Base-by-base conservation (phyloP, 768 basidiomycete genomes). In the Lactarius sp. region DNA sequence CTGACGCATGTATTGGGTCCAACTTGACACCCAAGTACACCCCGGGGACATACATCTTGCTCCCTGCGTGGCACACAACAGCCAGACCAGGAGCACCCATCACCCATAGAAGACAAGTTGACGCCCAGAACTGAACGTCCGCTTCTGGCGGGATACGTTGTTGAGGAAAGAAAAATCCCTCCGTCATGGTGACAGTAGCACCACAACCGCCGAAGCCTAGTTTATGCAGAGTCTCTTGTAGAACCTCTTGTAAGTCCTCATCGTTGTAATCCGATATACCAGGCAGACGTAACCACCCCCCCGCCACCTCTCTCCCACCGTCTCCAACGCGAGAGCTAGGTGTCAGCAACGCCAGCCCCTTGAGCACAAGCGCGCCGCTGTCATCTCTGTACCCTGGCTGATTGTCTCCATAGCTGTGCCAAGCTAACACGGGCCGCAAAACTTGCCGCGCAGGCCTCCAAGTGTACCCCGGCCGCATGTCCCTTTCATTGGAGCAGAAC, bases 401-500 rank as follows among this genome's bases (percentile, higher is more conserved):
- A 5, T 5, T 5, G 5, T 46, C 41, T 37, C 60, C 41, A 5
- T 9, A 7, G 50, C 18, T 27, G 7, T 18, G 7, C 54, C 41
- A 57, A 50, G 50, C 41, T 6, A 47, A 37, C 16, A 53, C 27
- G 16, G 31, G 31, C 8, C 14, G 53, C n/a, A 53, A 60, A 36
- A 56, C 42, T 50, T 56, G 27, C 16, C 27, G 47, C 53, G 39
- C 36, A 16, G 44, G 47, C 31, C 41, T 36, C 47, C 63, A 53
- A 22, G 51, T 14, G 22, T 22, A 18, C 13, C 60, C 60, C 0
- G 41, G 41, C 12, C 34, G 57, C 10, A n/a, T 36, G 36, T 64
- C 58, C 36, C 27, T 6, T 12, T 55, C 53, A 59, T 60, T 65
- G 47, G 18, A 20, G 57, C 60, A 56, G 52, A 69, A 68, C 44